Percentiles rank a stretch among this genome's conserved stretches.
phyloP scores from a whole-genome alignment of 108 stramenopile species.

The Chaetoceros tenuissimus region DNA sequence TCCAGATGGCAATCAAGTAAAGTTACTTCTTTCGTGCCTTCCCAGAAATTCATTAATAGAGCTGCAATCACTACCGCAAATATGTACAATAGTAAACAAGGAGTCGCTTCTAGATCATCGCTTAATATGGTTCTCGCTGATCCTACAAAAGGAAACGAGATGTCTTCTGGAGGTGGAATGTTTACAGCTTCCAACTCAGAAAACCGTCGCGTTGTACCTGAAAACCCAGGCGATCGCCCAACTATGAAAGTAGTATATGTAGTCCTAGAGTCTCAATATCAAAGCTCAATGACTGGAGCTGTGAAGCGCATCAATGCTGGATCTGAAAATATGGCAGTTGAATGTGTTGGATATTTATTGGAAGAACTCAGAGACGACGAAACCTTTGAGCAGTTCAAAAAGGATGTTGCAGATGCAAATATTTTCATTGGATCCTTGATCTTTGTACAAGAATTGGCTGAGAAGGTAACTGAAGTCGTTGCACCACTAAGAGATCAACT shows the following conservation, averaged over 20 bases:
- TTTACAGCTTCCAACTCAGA: slow-evolving; percentile 88
- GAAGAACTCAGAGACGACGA: slow-evolving; percentile 90
- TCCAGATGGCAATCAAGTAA: slow-evolving; percentile 27
- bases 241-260: slow-evolving; percentile 94
- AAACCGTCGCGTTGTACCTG: slow-evolving; percentile 82
- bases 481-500: slow-evolving; percentile 80
- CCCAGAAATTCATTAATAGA: slow-evolving; percentile 12
- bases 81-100: slow-evolving; percentile 19
- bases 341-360: slow-evolving; percentile 93
- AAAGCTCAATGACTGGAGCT: slow-evolving; percentile 90
- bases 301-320: slow-evolving; percentile 92
- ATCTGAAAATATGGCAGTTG: slow-evolving; percentile 90
- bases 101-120: slow-evolving; percentile 21
- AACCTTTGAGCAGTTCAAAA: slow-evolving; percentile 84
- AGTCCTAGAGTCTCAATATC: slow-evolving; percentile 95
- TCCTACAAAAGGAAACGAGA: slow-evolving; percentile 44
- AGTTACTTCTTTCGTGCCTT: slow-evolving; percentile 7
- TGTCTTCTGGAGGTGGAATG: slow-evolving; percentile 48
- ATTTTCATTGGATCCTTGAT: slow-evolving; percentile 95
- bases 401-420: slow-evolving; percentile 87
- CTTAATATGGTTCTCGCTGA: slow-evolving; percentile 63
- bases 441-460: slow-evolving; percentile 95
- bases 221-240: slow-evolving; percentile 59
- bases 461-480: slow-evolving; percentile 91
- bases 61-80: slow-evolving; percentile 61